Evolutionary conservation across 1,139 yeast genomes (phyloP), one percentile per base, ranked within the genome.

Genomic region (Hemisphaericaspora xylofermentans): DNA sequence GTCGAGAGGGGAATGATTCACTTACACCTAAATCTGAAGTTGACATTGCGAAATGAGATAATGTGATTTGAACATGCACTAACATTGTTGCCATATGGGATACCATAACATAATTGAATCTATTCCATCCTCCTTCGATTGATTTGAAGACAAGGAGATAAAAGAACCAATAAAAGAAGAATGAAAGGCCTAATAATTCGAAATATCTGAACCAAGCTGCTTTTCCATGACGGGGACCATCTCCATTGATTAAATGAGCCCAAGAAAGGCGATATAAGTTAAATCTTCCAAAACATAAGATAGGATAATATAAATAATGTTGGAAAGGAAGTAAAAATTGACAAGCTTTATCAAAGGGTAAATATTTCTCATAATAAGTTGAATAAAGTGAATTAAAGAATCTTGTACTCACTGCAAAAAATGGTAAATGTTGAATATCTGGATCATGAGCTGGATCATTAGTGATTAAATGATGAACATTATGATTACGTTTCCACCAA

Each of bases 401-500:
- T 46, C 86, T 68, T 1, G 86, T 74, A 40, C 91, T 82, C 18
- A 89, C 94, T 1, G 96, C 95, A 59, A 88, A 88, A 54, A 88
- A 88, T 2, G 96, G 96, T 48, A 88, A 63, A 63, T 88, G 96
- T 61, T 89, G 96, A 56, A 88, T 89, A 64, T 88, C 96, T 0
- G 96, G 96, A 56, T 89, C 96, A 58, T 88, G 96, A 1, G 84
- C 84, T 0, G 96, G 96, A 56, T 88, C 96, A 60, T 88, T 88
- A 13, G 96, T 85, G 41, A 88, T 75, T 43, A 88, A 65, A 61
- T 88, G 96, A 59, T 89, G 96, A 17, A 88, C 95, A 58, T 88
- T 88, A 61, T 88, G 96, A 61, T 86, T 88, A 40, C 93, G 73
- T 55, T 88, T 89, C 96, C 96, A 88, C 96, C 96, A 88, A 1